phyloP scores from a whole-genome alignment of 1,139 yeast species.

The Yamadazyma kanchanaburiensis region DNA sequence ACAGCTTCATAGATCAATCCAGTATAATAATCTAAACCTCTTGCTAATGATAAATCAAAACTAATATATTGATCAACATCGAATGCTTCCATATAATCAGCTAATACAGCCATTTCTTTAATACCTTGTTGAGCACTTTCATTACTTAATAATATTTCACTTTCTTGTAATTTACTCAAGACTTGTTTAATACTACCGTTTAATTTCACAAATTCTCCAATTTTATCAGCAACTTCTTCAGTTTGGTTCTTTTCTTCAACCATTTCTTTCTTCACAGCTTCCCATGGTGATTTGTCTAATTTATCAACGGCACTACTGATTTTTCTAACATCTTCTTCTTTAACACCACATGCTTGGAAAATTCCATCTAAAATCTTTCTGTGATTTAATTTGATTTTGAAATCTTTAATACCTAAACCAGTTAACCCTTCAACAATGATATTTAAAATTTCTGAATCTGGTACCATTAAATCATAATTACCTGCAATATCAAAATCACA shows the following conservation, averaged over 20 bases:
- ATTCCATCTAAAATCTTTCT: slow-evolving; percentile 94
- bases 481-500: slow-evolving; percentile 98
- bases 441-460: slow-evolving; percentile 86
- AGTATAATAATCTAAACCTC: slow-evolving; percentile 96
- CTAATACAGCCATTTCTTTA: slow-evolving; percentile 70
- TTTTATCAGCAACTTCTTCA: slow-evolving; percentile 87
- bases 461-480: slow-evolving; percentile 85
- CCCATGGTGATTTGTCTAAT: slow-evolving; percentile 95
- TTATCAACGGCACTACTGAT: slow-evolving; percentile 95
- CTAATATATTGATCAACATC: slow-evolving; percentile 62
- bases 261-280: slow-evolving; percentile 87
- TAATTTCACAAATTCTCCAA: slow-evolving; percentile 86
- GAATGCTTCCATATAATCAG: slow-evolving; percentile 79
- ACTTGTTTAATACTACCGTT: slow-evolving; percentile 76
- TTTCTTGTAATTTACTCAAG: slow-evolving; percentile 50
- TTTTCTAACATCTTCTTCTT: slow-evolving; percentile 88
- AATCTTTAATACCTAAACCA: slow-evolving; percentile 79
- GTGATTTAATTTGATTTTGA: slow-evolving; percentile 89
- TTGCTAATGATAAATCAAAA: slow-evolving; percentile 90
- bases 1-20: slow-evolving; percentile 96
- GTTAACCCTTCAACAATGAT: slow-evolving; percentile 81
- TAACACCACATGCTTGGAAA: slow-evolving; percentile 92
- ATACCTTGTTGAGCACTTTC: slow-evolving; percentile 78
- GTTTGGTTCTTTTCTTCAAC: slow-evolving; percentile 84
- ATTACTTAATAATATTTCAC: slow-evolving; percentile 57